Conservation (phyloP, 345 rosid species). For the Xanthoceras sorbifolium region DNA sequence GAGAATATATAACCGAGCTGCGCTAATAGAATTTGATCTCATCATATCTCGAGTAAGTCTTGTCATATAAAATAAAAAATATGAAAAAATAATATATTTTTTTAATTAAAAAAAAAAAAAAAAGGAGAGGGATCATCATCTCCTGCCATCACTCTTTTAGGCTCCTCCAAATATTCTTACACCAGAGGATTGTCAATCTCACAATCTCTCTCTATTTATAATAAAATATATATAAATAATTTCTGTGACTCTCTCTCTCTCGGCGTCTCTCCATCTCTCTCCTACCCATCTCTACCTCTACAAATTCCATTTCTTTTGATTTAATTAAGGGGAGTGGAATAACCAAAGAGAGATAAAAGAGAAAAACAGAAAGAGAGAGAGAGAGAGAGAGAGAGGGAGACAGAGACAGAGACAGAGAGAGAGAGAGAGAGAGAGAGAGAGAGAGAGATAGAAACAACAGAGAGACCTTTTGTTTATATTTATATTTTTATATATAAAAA, state of each 20-base stretch:
- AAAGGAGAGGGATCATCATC: slow-evolving; percentile 39
- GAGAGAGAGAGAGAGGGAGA: slow-evolving; percentile 35
- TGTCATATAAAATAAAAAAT: not conserved
- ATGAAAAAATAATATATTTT: not conserved
- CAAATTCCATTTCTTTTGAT: slow-evolving; percentile 61
- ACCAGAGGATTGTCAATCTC: slow-evolving; percentile 52
- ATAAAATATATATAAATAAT: slow-evolving; percentile 18
- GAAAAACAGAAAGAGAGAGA: slow-evolving; percentile 31
- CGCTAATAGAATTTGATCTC: too few relatives aligned
- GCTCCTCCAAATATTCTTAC: slow-evolving; percentile 69
- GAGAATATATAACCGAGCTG: too few relatives aligned
- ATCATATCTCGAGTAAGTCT: too few relatives aligned
- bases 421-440: slow-evolving; percentile 20
- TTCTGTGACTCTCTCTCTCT: slow-evolving; percentile 28
- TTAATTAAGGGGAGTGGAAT: slow-evolving; percentile 62
- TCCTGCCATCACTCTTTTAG: slow-evolving; percentile 44
- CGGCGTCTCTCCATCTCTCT: slow-evolving; percentile 28
- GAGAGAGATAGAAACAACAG: slow-evolving; percentile 32
- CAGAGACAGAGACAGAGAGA: slow-evolving; percentile 24
- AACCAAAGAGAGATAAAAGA: slow-evolving; percentile 45
- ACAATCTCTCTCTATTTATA: slow-evolving; percentile 15
- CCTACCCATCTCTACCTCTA: slow-evolving; percentile 35
- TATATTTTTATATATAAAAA: slow-evolving; percentile 20
- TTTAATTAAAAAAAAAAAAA: not conserved
- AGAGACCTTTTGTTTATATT: slow-evolving; percentile 24